Percentiles rank a stretch among this genome's conserved stretches.
These are phyloP conservation scores for Ormosia semicastrata DNA, from an alignment of 306 rosid species.

Conservation along the genomic window DNA sequence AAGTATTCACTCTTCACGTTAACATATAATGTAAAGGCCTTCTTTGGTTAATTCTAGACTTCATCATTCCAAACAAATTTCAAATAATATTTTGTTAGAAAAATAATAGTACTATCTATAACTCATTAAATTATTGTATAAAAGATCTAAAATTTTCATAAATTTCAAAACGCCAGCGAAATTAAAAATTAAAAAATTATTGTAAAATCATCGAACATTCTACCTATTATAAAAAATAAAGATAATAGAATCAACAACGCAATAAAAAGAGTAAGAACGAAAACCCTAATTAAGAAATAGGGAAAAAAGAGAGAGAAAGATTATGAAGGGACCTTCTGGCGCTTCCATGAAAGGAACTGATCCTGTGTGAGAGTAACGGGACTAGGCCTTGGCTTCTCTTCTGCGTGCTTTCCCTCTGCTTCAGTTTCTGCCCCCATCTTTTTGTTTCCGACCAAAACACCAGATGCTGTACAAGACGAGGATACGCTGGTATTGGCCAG, in stretches of 20 bases:
- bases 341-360: constrained; percentile 87
- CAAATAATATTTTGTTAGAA: background rate
- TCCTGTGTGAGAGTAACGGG: constrained; percentile 36
- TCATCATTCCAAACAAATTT: background rate
- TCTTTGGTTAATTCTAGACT: background rate
- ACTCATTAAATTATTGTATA: background rate
- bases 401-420: constrained; percentile 26
- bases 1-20: background rate
- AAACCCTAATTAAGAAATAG: constrained; percentile 26
- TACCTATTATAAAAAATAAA: background rate
- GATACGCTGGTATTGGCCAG: no score
- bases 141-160: background rate
- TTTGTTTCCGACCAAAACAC: background rate
- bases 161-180: background rate
- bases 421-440: constrained; percentile 48
- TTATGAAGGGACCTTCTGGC: constrained; percentile 56
- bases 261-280: background rate
- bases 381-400: constrained; percentile 33
- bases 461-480: no score
- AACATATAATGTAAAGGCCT: background rate
- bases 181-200: background rate
- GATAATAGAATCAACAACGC: background rate
- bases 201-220: background rate
- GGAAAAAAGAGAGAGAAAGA: background rate
- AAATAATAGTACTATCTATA: background rate